A percentile compares a stretch with the other conserved stretches of the same genome.
These are phyloP conservation scores for Polygonum maritimum DNA, from an alignment of 148 eudicot species.

Conservation along the genomic window DNA sequence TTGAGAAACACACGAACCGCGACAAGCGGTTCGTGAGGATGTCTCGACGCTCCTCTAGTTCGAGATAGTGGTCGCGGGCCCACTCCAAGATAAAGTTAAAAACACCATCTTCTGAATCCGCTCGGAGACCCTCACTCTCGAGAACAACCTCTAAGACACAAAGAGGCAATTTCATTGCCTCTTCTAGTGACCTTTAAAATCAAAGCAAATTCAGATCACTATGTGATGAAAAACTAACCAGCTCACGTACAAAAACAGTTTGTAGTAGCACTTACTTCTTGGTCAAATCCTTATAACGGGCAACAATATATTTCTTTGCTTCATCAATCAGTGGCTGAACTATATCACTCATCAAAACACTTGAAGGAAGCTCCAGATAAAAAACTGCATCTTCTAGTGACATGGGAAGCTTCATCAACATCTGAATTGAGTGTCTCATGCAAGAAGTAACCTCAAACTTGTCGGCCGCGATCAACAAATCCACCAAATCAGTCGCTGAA, in stretches of 20 bases:
- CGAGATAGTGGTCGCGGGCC: constrained; percentile 53
- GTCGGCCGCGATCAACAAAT: constrained; percentile 71
- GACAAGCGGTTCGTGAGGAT: constrained; percentile 56
- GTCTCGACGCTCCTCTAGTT: constrained; percentile 63
- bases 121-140: constrained; percentile 66
- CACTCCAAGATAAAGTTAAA: constrained; percentile 69
- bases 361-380: constrained; percentile 66
- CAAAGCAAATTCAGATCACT: too few relatives aligned
- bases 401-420: constrained; percentile 53
- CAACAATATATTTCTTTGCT: constrained; percentile 54
- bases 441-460: constrained; percentile 78
- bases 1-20: constrained; percentile 60
- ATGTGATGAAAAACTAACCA: too few relatives aligned
- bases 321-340: constrained; percentile 71
- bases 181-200: constrained; percentile 51
- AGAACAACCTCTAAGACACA: constrained; percentile 76
- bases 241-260: too few relatives aligned
- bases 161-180: constrained; percentile 65
- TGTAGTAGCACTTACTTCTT: too few relatives aligned
- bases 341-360: constrained; percentile 63
- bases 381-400: constrained; percentile 60
- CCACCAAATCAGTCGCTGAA: constrained; percentile 55
- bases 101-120: constrained; percentile 80
- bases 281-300: constrained; percentile 52
- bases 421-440: constrained; percentile 54